Percentiles rank a stretch among this genome's conserved stretches.
Evolutionary conservation across 192 early-diverging fungal species (phyloP).

Genomic region (Physocladia obscura): DNA sequence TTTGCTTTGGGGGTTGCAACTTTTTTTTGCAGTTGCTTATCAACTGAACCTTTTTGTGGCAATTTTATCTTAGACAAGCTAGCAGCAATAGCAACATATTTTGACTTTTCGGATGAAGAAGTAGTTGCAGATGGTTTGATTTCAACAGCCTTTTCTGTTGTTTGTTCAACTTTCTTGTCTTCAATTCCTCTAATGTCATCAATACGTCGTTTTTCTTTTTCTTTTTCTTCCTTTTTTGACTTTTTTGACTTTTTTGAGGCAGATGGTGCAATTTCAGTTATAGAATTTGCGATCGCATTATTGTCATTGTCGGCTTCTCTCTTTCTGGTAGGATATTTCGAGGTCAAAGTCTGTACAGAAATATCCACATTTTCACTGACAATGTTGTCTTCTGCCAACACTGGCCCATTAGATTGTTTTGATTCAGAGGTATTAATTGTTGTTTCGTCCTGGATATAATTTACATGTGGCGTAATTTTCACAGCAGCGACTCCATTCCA

Average conservation of each 20-base stretch:
- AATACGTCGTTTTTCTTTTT: neutral
- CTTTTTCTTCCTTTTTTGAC: neutral
- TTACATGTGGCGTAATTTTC: too few relatives aligned
- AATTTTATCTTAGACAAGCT: neutral
- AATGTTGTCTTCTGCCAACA: too few relatives aligned
- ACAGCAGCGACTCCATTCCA: neutral
- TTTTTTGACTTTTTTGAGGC: neutral
- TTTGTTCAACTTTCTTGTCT: neutral
- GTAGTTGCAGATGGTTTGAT: neutral
- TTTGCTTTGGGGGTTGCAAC: too few relatives aligned
- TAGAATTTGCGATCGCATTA: neutral
- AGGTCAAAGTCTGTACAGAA: too few relatives aligned
- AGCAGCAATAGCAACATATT: neutral
- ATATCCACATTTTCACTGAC: too few relatives aligned
- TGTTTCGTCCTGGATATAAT: too few relatives aligned
- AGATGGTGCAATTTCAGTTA: neutral
- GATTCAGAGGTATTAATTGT: too few relatives aligned
- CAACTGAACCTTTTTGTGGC: neutral
- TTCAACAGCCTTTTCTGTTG: constrained; percentile 1
- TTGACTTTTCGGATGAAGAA: neutral
- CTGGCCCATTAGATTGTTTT: neutral
- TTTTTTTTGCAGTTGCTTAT: neutral
- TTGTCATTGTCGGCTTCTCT: neutral
- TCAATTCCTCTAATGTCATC: neutral
- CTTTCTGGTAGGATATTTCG: neutral